phyloP scores from a whole-genome alignment of 352 stramenopile species.

The Phytophthora pluvialis region DNA sequence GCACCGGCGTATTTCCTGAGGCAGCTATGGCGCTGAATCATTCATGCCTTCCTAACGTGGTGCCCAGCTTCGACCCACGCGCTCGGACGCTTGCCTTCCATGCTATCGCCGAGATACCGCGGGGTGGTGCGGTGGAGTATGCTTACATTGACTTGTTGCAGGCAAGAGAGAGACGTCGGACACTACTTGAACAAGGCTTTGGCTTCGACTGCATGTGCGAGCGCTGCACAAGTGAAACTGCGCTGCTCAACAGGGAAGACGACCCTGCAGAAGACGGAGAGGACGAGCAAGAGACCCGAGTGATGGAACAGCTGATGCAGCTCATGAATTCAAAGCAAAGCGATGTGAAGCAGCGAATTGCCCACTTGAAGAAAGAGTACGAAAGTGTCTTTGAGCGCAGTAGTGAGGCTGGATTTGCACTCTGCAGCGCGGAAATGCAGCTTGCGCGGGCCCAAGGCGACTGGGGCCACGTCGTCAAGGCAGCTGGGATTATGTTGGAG shows the following conservation, averaged over 20 bases:
- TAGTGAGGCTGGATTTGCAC: conserved; percentile 46
- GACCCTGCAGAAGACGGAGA: conserved; percentile 1
- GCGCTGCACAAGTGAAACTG: conserved; percentile 42
- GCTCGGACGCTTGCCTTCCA: conserved; percentile 60
- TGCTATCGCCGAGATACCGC: conserved; percentile 42
- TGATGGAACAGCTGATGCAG: conserved; percentile 45
- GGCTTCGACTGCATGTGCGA: conserved; percentile 57
- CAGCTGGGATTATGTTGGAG: conserved; percentile 38
- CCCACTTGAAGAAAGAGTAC: conserved; percentile 17
- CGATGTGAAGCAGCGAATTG: conserved; percentile 21
- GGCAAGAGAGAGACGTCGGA: conserved; percentile 39
- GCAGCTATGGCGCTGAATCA: conserved; percentile 77
- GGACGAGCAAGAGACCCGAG: conserved; percentile 17
- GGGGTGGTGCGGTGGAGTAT: conserved; percentile 47
- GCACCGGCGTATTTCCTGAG: conserved; percentile 68
- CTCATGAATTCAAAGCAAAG: conserved; percentile 15
- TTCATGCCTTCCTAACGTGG: conserved; percentile 68
- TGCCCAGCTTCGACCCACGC: conserved; percentile 50
- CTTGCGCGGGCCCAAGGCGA: conserved; percentile 32
- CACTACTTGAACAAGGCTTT: conserved; percentile 48
- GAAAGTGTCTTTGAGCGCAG: conserved; percentile 27
- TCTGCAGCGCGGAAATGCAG: conserved; percentile 51
- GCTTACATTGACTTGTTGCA: conserved; percentile 67
- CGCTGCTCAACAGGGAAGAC: neutral
- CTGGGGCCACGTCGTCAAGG: conserved; percentile 37